Base-by-base conservation (phyloP, 805 yeast genomes). In the Myxozyma melibiosi region DNA sequence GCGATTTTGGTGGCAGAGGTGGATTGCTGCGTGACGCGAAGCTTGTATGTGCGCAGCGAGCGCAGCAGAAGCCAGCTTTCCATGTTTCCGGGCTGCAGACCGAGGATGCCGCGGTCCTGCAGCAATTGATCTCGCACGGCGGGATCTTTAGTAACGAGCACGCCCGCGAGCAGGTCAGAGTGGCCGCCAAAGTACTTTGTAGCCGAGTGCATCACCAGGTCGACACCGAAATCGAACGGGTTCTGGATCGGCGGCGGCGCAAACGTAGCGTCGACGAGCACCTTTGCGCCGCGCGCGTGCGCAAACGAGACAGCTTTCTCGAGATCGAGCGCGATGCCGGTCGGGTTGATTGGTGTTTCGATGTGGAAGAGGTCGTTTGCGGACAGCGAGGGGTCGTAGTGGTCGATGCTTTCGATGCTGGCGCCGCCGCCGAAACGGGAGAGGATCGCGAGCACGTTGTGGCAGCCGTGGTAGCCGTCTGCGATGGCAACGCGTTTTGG, bases 131-230 rank as follows among this genome's bases (percentile, higher is more conserved):
- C 64, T 55, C 80, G 79, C 4, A 76, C 76, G 1, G 74, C 71
- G 7, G 67, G 63, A 58, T 82, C 82, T 68, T 85, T 84, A n/a
- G 87, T 84, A 18, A 84, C 82, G 18, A 90, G 72, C 11, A 86
- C 76, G 33, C 98, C 97, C 4, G 96, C 90, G 49, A 91, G 75
- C 41, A 90, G 74, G 70, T 91, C 97, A 5, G 96, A 88, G 72
- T 91, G 97, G n/a, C 98, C 97, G 38, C 96, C 97, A 67, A 90
- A 86, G 73, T 86, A 92, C 70, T 91, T 91, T 0, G 97, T 91
- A 1, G 90, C 96, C 0, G 97, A 89, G 71, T 91, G 97, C 81
- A 92, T 76, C n/a, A 92, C 84, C 63, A 90, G 73, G 71, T 92
- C 97, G 30, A 86, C 96, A 46, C 92, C 96, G 66, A 81, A 85